phyloP scores from a whole-genome alignment of 352 stramenopile genomes.

The Lagenidium sp. region DNA sequence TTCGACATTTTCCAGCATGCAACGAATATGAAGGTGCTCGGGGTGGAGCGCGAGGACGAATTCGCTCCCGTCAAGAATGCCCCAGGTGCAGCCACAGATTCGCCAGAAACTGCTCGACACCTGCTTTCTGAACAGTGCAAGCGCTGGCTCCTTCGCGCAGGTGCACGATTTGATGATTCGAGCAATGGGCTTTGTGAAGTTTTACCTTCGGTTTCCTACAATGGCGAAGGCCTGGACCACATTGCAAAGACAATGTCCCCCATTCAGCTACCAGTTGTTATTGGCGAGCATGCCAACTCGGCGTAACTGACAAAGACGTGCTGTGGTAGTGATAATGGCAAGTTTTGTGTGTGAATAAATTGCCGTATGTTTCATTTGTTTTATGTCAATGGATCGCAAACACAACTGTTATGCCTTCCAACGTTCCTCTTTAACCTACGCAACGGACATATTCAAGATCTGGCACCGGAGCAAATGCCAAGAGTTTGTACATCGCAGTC shows the following conservation, averaged over 20 bases:
- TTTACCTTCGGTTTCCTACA: slow-evolving; percentile 73
- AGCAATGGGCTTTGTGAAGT: slow-evolving; percentile 54
- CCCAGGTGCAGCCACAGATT: slow-evolving; percentile 55
- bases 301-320: neutral
- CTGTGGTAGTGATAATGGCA: no score
- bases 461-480: no score
- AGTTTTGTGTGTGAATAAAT: no score
- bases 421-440: no score
- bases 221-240: slow-evolving; percentile 62
- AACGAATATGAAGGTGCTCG: slow-evolving; percentile 79
- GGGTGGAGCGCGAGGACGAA: slow-evolving; percentile 85
- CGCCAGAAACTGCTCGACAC: slow-evolving; percentile 60
- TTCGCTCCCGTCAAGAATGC: slow-evolving; percentile 90
- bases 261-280: slow-evolving; percentile 28
- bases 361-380: no score
- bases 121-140: slow-evolving; percentile 50
- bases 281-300: slow-evolving; percentile 1
- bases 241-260: slow-evolving; percentile 25
- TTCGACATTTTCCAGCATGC: slow-evolving; percentile 95
- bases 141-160: slow-evolving; percentile 47
- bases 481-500: no score
- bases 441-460: no score
- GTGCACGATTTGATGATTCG: slow-evolving; percentile 24
- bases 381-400: no score
- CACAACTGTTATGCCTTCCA: no score